phyloP scores from a whole-genome alignment of 306 rosid species.

The Cicer arietinum region DNA sequence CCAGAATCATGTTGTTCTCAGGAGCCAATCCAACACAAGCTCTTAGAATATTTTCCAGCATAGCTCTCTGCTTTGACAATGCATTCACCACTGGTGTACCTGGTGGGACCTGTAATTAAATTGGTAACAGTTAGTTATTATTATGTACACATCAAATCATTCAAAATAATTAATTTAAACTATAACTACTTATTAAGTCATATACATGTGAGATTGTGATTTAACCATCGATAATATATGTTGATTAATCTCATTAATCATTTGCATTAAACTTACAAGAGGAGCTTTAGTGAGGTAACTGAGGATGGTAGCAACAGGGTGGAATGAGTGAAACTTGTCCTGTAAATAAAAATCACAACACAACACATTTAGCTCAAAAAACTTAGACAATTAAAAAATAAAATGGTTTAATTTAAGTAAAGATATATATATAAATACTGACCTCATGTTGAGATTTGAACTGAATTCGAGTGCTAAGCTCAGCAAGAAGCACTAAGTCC shows the following conservation, averaged over 20 bases:
- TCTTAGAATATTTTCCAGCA: conserved; percentile 94
- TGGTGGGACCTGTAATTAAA: conserved; percentile 77
- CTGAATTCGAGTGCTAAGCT: conserved; percentile 90
- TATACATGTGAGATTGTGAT: no score
- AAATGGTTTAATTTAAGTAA: not conserved
- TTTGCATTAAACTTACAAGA: conserved; percentile 63
- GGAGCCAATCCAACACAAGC: conserved; percentile 99
- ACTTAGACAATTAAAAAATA: not conserved
- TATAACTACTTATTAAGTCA: no score
- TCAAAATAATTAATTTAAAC: no score
- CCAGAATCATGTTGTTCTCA: conserved; percentile 97
- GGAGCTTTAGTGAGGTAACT: conserved; percentile 98
- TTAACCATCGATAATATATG: no score
- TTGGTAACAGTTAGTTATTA: not conserved
- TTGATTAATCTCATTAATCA: not conserved
- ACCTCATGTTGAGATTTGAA: conserved; percentile 92
- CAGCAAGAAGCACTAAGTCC: conserved; percentile 96
- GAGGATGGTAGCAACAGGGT: conserved; percentile 92
- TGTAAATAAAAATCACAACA: conserved; percentile 42
- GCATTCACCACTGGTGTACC: conserved; percentile 99
- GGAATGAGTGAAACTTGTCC: conserved; percentile 96
- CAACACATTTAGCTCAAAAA: not conserved
- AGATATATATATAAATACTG: not conserved
- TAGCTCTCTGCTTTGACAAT: conserved; percentile 89
- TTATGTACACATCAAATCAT: not conserved